phyloP scores from a whole-genome alignment of 148 eudicot genomes.

The Gaultheria prostrata region DNA sequence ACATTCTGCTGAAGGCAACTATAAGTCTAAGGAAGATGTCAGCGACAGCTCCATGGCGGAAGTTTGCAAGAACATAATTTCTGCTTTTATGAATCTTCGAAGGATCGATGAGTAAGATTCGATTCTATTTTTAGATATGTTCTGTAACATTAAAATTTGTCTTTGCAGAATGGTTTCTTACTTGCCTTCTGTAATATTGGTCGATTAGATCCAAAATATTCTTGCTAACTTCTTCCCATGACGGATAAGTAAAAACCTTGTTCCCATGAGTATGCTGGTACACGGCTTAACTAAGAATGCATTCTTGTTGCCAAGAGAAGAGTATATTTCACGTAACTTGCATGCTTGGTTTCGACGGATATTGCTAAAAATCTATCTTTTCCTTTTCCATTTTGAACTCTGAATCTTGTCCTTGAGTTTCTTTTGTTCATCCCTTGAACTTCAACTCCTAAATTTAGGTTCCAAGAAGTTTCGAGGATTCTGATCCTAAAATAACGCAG shows the following conservation, averaged over 20 bases:
- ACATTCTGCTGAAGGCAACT: conserved; percentile 35
- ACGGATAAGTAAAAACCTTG: neutral
- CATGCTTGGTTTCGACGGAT: neutral
- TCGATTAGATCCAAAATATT: neutral
- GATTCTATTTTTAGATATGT: neutral
- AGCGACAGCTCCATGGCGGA: conserved; percentile 38
- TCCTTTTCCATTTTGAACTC: neutral
- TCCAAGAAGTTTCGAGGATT: neutral
- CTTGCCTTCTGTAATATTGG: neutral
- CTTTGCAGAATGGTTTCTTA: neutral
- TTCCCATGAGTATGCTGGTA: neutral
- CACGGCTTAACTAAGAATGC: neutral
- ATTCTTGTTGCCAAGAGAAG: neutral
- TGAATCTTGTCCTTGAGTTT: neutral
- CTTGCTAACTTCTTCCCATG: neutral
- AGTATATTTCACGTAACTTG: neutral
- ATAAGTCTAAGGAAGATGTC: conserved; percentile 32
- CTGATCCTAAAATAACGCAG: neutral
- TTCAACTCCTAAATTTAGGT: neutral
- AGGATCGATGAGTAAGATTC: conserved; percentile 51
- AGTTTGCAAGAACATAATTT: conserved; percentile 52
- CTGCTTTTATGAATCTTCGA: conserved; percentile 60
- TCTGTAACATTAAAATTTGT: neutral
- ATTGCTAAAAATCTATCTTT: too few species aligned
- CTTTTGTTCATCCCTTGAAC: neutral